phyloP scores from a whole-genome alignment of 2,329 filamentous ascomycete genomes.

The Fusarium sp. region DNA sequence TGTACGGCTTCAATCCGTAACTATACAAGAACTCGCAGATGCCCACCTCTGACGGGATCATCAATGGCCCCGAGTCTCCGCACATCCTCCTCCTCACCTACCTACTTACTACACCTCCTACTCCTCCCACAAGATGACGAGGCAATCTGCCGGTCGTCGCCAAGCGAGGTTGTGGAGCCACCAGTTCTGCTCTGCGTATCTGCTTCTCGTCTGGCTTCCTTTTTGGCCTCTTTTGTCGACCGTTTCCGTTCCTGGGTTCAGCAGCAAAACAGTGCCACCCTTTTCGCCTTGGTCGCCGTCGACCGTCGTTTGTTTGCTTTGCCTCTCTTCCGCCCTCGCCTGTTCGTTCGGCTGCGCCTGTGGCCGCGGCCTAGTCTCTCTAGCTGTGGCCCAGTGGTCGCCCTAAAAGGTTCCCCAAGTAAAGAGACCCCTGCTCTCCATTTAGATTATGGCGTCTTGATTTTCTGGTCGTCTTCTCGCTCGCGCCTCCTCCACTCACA shows the following conservation, averaged over 20 bases:
- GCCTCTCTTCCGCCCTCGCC: not conserved
- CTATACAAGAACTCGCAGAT: not conserved
- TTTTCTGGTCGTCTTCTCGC: slow-evolving; percentile 16
- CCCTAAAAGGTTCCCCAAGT: slow-evolving; percentile 19
- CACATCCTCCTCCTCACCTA: slow-evolving; percentile 4
- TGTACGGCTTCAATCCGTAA: not conserved
- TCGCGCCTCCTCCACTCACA: slow-evolving; percentile 31
- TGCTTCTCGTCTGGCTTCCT: slow-evolving; percentile 17
- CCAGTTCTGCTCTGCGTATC: slow-evolving; percentile 27
- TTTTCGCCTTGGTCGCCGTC: not conserved
- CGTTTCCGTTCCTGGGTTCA: slow-evolving; percentile 22
- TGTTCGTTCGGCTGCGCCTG: slow-evolving; percentile 1
- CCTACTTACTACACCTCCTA: not conserved
- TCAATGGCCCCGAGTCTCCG: slow-evolving; percentile 23
- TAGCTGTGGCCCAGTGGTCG: slow-evolving; percentile 16
- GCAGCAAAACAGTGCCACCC: not conserved
- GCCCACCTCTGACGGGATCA: slow-evolving; percentile 16
- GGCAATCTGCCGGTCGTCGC: slow-evolving; percentile 30
- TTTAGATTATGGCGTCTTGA: slow-evolving; percentile 39
- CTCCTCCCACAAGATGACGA: slow-evolving; percentile 18
- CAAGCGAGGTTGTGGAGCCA: slow-evolving; percentile 28
- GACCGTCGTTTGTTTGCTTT: not conserved
- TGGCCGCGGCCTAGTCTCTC: slow-evolving; percentile 10
- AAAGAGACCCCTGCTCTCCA: slow-evolving; percentile 23
- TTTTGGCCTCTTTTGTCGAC: slow-evolving; percentile 23